A percentile compares a stretch with the other conserved stretches of the same genome.
These are phyloP conservation scores for Suhomyces panamericanus DNA, from an alignment of 1,139 yeast species.

Conservation along the genomic window DNA sequence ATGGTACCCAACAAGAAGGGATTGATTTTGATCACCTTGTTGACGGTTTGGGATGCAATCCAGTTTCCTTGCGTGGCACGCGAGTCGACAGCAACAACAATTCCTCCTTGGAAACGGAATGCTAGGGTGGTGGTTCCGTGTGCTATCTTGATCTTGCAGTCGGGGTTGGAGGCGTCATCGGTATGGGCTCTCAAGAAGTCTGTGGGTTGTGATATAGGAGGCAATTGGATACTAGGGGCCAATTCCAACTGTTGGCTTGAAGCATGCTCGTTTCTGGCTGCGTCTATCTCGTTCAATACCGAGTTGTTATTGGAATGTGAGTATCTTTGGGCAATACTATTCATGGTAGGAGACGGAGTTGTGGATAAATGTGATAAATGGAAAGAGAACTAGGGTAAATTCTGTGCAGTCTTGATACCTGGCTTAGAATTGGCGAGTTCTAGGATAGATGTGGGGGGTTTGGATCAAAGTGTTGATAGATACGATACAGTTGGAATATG, in stretches of 20 bases:
- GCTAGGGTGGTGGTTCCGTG: conserved; percentile 99
- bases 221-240: conserved; percentile 71
- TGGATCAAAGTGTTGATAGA: neutral
- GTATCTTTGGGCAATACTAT: conserved; percentile 43
- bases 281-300: conserved; percentile 31
- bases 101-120: conserved; percentile 94
- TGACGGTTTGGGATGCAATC: conserved; percentile 98
- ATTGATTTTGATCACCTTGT: conserved; percentile 94
- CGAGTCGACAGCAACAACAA: conserved; percentile 94
- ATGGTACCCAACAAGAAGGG: conserved; percentile 93
- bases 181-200: conserved; percentile 97
- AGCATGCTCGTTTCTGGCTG: conserved; percentile 26
- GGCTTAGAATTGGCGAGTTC: neutral
- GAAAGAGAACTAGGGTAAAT: neutral
- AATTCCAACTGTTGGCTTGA: conserved; percentile 34
- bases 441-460: neutral
- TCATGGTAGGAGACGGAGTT: conserved; percentile 27
- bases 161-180: conserved; percentile 89
- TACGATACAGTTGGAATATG: neutral
- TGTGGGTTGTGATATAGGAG: conserved; percentile 90
- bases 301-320: conserved; percentile 33
- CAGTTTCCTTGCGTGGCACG: conserved; percentile 98
- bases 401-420: neutral
- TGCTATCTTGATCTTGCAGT: conserved; percentile 92
- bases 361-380: neutral